Base-by-base conservation (phyloP, 2,329 filamentous ascomycete genomes). In the Ophiostoma piceae region DNA sequence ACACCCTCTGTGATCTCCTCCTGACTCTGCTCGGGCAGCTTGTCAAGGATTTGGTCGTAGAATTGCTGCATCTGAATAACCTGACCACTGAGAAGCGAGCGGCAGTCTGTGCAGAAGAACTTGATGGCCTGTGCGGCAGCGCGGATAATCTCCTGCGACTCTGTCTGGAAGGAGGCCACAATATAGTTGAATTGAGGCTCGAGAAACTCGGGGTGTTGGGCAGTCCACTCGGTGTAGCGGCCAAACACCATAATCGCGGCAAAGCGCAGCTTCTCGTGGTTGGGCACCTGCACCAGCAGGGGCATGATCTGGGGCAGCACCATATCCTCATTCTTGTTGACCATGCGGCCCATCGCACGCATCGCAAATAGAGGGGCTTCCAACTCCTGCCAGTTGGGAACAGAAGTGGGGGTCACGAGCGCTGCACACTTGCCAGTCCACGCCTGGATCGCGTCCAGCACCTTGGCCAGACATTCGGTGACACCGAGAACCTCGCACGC, bases 231-330 rank as follows among this genome's bases (percentile, higher is more conserved):
- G 0, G 96, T 99, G 77, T 99, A 99, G 72, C 95, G 87, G 51
- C 93, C 95, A 29, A 99, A 86, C 2, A 96, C 94, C 93, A 99
- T 97, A 76, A 98, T 97, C 6, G 94, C 94, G 73, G 96, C 94
- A 80, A 99, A 99, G 8, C 94, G 92, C n/a, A 99, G 86, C 82
- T 98, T 99, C 80, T 98, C 92, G 76, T 99, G 95, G 76, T 92
- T 90, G 0, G 95, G 95, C 72, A 99, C 96, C 77, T 96, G 92
- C 12, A 97, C 92, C 73, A 99, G 88, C 70, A 99, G 84, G 22
- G 94, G 94, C 81, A 99, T 97, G 19, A 99, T 88, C 76, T 94
- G 92, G 2, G 93, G 92, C 57, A 99, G 84, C 75, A 99, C 92
- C 54, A 92, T 88, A 74, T 85, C 90, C 79, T 99, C 95, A 67